A percentile compares a stretch with the other conserved stretches of the same genome.
Conservation (phyloP, 2,329 filamentous ascomycete species). For the Neurospora crassa region DNA sequence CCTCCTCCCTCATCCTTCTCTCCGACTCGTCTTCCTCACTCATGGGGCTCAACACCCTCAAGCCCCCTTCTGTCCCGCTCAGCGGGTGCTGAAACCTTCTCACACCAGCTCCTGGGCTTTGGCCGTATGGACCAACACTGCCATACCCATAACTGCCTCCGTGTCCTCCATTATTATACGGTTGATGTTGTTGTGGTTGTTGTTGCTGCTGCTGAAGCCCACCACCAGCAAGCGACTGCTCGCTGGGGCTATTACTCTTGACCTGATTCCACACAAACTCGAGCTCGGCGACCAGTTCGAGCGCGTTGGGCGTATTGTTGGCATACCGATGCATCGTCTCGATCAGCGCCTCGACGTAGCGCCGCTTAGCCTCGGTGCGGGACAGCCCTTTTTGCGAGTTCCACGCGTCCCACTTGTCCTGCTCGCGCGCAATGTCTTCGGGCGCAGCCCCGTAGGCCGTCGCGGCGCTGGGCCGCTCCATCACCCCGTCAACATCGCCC, state of each 20-base stretch:
- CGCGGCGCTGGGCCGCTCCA: constrained; percentile 60
- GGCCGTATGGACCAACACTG: neutral
- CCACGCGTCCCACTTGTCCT: constrained; percentile 88
- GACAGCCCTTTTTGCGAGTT: constrained; percentile 74
- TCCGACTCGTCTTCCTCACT: constrained; percentile 70
- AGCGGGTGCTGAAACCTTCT: constrained; percentile 37
- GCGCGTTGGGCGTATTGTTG: constrained; percentile 75
- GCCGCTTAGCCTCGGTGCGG: constrained; percentile 84
- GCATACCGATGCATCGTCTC: constrained; percentile 96
- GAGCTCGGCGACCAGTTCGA: constrained; percentile 84
- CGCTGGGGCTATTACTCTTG: constrained; percentile 66
- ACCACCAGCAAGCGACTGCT: constrained; percentile 1
- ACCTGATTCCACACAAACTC: constrained; percentile 99
- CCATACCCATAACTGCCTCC: constrained; percentile 15
- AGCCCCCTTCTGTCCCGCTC: constrained; percentile 42
- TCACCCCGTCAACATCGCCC: constrained; percentile 88
- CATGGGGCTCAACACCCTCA: constrained; percentile 74
- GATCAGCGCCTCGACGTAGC: constrained; percentile 89
- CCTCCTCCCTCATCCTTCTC: constrained; percentile 31
- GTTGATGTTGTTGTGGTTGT: neutral
- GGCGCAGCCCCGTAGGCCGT: constrained; percentile 31
- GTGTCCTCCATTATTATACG: constrained; percentile 12
- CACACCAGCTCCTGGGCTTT: constrained; percentile 17
- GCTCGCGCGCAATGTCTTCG: constrained; percentile 49
- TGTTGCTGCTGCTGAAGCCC: constrained; percentile 1